A percentile compares a stretch with the other conserved stretches of the same genome.
phyloP scores from a whole-genome alignment of 1,284 basidiomycete species.

The Spongiforma sp. region DNA sequence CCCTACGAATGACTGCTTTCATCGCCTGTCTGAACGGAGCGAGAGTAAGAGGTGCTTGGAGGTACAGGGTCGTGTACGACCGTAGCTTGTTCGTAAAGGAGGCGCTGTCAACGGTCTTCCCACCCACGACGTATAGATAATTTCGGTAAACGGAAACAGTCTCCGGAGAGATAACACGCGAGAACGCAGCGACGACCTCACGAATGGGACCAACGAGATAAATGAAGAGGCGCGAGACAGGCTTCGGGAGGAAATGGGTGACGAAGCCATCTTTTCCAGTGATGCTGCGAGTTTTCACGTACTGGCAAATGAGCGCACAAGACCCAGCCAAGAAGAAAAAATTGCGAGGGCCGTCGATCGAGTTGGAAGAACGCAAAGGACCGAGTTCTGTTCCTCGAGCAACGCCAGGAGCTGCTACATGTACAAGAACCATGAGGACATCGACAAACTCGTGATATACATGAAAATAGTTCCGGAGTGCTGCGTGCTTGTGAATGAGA shows the following conservation, averaged over 20 bases:
- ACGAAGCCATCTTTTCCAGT: slow-evolving; percentile 1
- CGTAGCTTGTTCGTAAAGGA: neutral
- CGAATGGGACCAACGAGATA: slow-evolving; percentile 4
- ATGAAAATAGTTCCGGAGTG: neutral
- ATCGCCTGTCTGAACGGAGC: neutral
- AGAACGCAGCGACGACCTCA: neutral
- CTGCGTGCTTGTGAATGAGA: neutral
- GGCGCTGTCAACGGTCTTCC: neutral
- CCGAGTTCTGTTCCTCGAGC: slow-evolving; percentile 2
- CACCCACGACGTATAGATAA: slow-evolving; percentile 7
- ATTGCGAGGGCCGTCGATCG: neutral
- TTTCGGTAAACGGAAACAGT: neutral
- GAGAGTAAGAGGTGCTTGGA: neutral
- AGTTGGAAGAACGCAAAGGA: neutral
- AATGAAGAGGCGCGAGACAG: neutral
- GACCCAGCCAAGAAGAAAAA: slow-evolving; percentile 1
- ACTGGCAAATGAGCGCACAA: slow-evolving; percentile 7
- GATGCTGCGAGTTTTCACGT: slow-evolving; percentile 2
- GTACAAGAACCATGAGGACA: slow-evolving; percentile 3
- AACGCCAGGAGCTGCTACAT: neutral
- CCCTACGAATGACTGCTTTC: neutral
- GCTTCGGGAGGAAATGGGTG: neutral
- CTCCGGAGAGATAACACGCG: neutral
- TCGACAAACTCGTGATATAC: neutral
- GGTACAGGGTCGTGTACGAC: neutral